Evolutionary conservation across 163 green algal species (phyloP), one percentile per base, ranked within the genome.

Genomic region (Coccomyxa subellipsoidea): DNA sequence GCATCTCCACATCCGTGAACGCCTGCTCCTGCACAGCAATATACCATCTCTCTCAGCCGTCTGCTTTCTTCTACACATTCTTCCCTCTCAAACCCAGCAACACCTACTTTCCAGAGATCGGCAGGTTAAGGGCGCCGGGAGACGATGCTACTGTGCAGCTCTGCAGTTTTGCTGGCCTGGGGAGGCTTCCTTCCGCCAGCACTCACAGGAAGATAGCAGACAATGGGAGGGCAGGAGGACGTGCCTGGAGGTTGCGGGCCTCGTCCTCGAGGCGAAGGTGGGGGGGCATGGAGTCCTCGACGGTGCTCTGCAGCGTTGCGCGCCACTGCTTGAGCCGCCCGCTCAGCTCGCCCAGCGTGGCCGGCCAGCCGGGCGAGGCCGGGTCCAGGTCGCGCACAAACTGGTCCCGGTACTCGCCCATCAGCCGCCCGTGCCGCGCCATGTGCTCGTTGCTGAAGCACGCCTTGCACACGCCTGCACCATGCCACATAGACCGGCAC

Each of bases 311-410:
- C 89, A 98, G 87, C 78, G 90, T 85, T 31, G 89, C 89, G 35
- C 90, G 87, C 90, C 94, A 96, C 8, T 78, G 80, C 87, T 99
- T 99, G 76, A 99, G 91, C 27, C 91, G 86, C n/a, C 93, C 87
- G 9, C 91, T 91, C 69, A 99, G 92, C 31, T 96, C 93, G 1
- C 93, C 94, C 75, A 99, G 90, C 3, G 92, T 96, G 7, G 79
- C 79, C 7, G 96, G 96, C 84, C 98, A 97, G 12, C 37, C 76
- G 31, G 76, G 77, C 8, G 79, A 79, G 39, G 47, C 91, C 31
- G 96, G 96, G 87, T 96, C 91, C 54, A 99, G 90, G 84, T 98
- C 95, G 10, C 84, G 79, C 54, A 97, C 89, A 84, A 99, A 99
- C 39, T 90, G 86, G 80, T 95, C 91, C 34, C 90, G 88, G 80